Percentiles rank a stretch among this genome's conserved stretches.
Conservation (phyloP, 164 flowering plant genomes). For the Houttuynia cordata region DNA sequence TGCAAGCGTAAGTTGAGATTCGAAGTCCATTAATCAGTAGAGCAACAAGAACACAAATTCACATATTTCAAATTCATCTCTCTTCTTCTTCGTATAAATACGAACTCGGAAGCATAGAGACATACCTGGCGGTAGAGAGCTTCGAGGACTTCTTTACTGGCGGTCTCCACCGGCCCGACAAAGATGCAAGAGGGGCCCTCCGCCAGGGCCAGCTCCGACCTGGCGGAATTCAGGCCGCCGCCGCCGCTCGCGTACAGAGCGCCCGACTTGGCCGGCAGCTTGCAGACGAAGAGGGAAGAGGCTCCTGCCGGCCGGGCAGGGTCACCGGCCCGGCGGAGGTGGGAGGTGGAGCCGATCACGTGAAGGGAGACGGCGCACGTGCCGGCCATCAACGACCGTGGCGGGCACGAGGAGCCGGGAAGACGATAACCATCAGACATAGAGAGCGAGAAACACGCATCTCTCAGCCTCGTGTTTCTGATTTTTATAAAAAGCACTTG, state of each 20-base stretch:
- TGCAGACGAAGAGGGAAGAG: constrained; percentile 25
- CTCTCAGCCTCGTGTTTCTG: background rate
- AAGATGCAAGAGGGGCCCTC: constrained; percentile 84
- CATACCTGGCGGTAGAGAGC: constrained; percentile 78
- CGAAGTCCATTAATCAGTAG: too few species aligned
- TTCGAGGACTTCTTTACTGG: constrained; percentile 74
- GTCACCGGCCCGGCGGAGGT: constrained; percentile 13
- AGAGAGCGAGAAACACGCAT: background rate
- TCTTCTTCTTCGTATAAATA: background rate
- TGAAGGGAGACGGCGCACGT: constrained; percentile 26
- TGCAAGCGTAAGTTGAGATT: constrained; percentile 8
- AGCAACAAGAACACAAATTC: too few species aligned
- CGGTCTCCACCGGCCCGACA: constrained; percentile 85
- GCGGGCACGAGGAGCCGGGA: background rate
- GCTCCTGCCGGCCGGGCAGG: constrained; percentile 8
- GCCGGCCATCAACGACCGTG: constrained; percentile 34
- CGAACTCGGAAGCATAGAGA: background rate
- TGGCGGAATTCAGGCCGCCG: constrained; percentile 10
- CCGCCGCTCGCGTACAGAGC: background rate
- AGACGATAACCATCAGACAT: background rate
- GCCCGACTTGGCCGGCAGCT: constrained; percentile 20
- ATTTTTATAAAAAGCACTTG: background rate
- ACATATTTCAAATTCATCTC: too few species aligned
- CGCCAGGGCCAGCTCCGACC: constrained; percentile 14
- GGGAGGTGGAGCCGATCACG: constrained; percentile 23